phyloP scores from a whole-genome alignment of 441 rosid genomes.

The Pelargonium exstipulatum region DNA sequence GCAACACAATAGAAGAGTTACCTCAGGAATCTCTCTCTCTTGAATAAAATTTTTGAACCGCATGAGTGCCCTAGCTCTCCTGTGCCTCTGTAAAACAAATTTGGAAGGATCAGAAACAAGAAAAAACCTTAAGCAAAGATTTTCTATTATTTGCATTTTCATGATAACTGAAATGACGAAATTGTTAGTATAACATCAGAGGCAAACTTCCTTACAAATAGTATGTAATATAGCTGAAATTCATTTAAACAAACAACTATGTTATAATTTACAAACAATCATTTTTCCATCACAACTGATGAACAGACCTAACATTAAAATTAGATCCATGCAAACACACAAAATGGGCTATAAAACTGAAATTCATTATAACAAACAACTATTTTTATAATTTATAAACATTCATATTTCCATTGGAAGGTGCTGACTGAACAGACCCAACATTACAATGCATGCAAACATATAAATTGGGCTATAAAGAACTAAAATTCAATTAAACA shows the following conservation, averaged over 20 bases:
- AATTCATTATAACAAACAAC: not conserved
- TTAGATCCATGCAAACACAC: not conserved
- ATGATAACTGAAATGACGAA: not conserved
- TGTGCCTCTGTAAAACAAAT: constrained; percentile 56
- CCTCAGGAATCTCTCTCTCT: constrained; percentile 51
- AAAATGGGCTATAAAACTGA: not conserved
- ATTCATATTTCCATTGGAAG: not conserved
- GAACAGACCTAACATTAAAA: constrained; percentile 3
- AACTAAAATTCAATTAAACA: not conserved
- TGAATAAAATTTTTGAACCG: constrained; percentile 54
- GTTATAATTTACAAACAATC: not conserved
- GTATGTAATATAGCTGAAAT: not conserved
- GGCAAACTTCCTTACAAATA: not conserved
- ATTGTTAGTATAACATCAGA: not conserved
- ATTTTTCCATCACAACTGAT: not conserved
- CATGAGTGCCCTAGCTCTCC: constrained; percentile 65
- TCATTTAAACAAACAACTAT: not conserved
- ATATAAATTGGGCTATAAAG: not conserved
- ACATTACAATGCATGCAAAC: not conserved
- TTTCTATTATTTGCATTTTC: not conserved
- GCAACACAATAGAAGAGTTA: constrained; percentile 23
- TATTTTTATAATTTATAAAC: not conserved
- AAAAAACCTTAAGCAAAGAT: not conserved
- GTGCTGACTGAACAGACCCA: not conserved
- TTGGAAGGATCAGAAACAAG: not conserved